Conservation (phyloP, 352 stramenopile genomes). For the Phytophthora cajani region DNA sequence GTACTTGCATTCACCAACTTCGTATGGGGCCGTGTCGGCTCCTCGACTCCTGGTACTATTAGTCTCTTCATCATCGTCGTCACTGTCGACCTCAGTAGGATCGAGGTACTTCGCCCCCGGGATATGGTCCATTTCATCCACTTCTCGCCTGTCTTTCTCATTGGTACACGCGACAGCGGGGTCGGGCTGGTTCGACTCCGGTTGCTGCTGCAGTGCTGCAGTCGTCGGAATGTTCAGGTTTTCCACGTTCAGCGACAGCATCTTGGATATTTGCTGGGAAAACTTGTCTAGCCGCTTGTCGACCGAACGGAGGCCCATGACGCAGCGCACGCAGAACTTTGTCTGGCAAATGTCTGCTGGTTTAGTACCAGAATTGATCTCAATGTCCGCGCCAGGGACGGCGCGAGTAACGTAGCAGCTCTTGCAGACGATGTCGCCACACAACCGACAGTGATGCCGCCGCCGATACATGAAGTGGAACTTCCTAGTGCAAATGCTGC, state of each 20-base stretch:
- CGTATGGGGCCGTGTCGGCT: constrained; percentile 9
- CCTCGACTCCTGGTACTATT: constrained; percentile 1
- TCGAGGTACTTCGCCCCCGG: constrained; percentile 9
- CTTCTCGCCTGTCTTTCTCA: constrained; percentile 34
- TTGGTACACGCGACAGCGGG: constrained; percentile 39
- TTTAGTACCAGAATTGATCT: constrained; percentile 12
- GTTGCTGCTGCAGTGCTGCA: constrained; percentile 5
- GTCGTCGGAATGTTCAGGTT: constrained; percentile 15
- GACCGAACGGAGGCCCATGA: constrained; percentile 51
- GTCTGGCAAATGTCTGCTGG: constrained; percentile 39
- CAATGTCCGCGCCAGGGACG: constrained; percentile 32
- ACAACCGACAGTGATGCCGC: constrained; percentile 59
- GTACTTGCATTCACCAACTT: constrained; percentile 19
- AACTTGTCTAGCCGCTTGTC: constrained; percentile 46
- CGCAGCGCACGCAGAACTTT: constrained; percentile 67
- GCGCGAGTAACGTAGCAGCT: constrained; percentile 54
- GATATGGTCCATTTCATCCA: constrained; percentile 42
- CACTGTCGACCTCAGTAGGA: constrained; percentile 2
- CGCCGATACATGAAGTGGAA: constrained; percentile 46
- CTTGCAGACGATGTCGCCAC: constrained; percentile 59
- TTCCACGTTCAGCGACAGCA: constrained; percentile 25
- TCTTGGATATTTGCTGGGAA: constrained; percentile 40
- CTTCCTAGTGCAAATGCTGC: constrained; percentile 40
- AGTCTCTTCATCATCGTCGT: constrained; percentile 4
- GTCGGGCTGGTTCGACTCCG: constrained; percentile 5